phyloP scores from a whole-genome alignment of 2,329 filamentous ascomycete species.

The Didymella keratinophila region DNA sequence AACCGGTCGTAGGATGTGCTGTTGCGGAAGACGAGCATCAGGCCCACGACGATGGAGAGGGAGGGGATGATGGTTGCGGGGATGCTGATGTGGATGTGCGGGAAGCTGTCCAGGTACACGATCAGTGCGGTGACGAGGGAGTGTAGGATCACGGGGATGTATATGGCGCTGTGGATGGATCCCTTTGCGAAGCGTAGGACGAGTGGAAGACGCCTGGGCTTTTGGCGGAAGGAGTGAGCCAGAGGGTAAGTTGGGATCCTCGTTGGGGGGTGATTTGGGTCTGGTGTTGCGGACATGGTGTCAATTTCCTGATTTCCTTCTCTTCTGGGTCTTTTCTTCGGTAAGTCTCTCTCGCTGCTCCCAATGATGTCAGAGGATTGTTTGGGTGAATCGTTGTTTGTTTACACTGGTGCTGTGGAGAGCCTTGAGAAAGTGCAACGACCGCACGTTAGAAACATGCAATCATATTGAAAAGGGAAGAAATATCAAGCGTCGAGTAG shows the following conservation, averaged over 20 bases:
- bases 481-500: neutral
- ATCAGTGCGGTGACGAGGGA: slow-evolving; percentile 65
- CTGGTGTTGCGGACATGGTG: slow-evolving; percentile 14
- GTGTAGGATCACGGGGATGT: slow-evolving; percentile 65
- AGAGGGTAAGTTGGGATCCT: slow-evolving; percentile 54
- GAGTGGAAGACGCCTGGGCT: slow-evolving; percentile 66
- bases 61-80: slow-evolving; percentile 68
- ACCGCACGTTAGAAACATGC: neutral
- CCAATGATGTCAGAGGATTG: neutral
- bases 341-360: neutral
- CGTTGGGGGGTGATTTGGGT: slow-evolving; percentile 1
- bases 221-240: slow-evolving; percentile 55
- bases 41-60: slow-evolving; percentile 70
- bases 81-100: slow-evolving; percentile 60
- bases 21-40: slow-evolving; percentile 74
- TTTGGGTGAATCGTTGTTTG: neutral
- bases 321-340: neutral
- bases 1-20: slow-evolving; percentile 70
- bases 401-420: neutral
- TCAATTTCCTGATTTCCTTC: neutral
- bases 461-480: neutral
- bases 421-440: too few species aligned
- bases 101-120: slow-evolving; percentile 63
- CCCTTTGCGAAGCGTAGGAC: slow-evolving; percentile 71
- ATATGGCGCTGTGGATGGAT: slow-evolving; percentile 66